phyloP scores from a whole-genome alignment of 371 early-diverging fungal genomes.

The Dinochytrium kinnereticum region DNA sequence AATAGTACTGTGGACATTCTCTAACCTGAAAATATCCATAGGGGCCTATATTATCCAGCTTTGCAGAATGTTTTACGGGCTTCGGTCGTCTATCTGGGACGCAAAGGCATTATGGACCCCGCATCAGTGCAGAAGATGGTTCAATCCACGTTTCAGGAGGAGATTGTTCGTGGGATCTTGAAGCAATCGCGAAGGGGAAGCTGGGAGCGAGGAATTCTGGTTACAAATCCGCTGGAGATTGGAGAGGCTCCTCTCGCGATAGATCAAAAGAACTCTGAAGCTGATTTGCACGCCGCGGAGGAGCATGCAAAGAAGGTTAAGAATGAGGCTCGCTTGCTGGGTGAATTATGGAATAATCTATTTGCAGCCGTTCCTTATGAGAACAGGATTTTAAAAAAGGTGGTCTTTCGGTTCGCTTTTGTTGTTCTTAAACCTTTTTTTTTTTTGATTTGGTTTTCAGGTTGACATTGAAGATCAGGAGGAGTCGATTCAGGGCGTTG shows the following conservation, averaged over 20 bases:
- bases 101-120: slow-evolving; percentile 19
- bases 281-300: neutral
- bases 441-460: neutral
- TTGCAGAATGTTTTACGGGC: neutral
- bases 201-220: slow-evolving; percentile 24
- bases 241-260: neutral
- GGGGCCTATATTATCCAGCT: neutral
- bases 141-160: slow-evolving; percentile 25
- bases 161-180: slow-evolving; percentile 25
- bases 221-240: neutral
- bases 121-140: slow-evolving; percentile 24
- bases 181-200: slow-evolving; percentile 19
- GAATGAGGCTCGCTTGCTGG: neutral
- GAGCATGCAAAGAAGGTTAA: neutral
- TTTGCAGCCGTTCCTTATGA: slow-evolving; percentile 23
- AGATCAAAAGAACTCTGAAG: neutral
- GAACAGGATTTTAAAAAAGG: slow-evolving; percentile 17
- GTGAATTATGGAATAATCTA: slow-evolving; percentile 17
- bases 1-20: no score
- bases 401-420: neutral
- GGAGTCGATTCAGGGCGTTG: neutral
- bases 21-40: no score
- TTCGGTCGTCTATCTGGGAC: slow-evolving; percentile 14
- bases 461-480: neutral
- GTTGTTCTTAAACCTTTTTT: neutral